Evolutionary conservation across 1,284 basidiomycete species (phyloP), one percentile per base, ranked within the genome.

Genomic region (Gomphus sp.): DNA sequence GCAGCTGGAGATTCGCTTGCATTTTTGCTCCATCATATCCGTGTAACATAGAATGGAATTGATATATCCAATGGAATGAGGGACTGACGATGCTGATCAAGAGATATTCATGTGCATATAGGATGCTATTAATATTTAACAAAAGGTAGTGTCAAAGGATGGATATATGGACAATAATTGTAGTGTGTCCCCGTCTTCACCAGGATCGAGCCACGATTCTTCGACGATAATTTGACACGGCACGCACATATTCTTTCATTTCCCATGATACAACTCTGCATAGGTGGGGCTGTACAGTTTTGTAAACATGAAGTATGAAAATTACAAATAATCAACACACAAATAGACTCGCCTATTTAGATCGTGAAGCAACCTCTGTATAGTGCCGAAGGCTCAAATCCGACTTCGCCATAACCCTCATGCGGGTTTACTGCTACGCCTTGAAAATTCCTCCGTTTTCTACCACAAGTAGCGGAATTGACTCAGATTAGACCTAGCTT

Each of bases 191-290:
- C 76, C 75, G 65, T 80, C 80, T 66, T 90, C 87, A 52, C 87
- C 87, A 0, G 86, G 84, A 71, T 95, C 92, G 60, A 94, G 73
- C 92, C 92, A 94, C 61, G 87, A 91, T 70, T 91, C 87, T 72
- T 95, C 91, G 31, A 95, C 91, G 0, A 91, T 93, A 87, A 86
- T 73, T 94, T 92, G 52, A 98, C 94, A 60, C 93, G 76, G 61
- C 93, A n/a, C n/a, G 77, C 37, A 97, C 90, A 70, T 97, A 98
- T 76, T 97, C 95, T 76, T 98, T 98, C 89, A 97, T 95, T 98
- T 98, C 72, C 98, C 96, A 60, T 95, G 77, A 70, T 97, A 99
- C 62, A 98, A 73, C 75, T 99, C 96, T 1, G 94, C 94, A 68
- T 99, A 98, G 1, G 96, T 96, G 5, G 96, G 96, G 69, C 93